Base-by-base conservation (phyloP, 805 yeast genomes). In the Candida pseudofarinosa region DNA sequence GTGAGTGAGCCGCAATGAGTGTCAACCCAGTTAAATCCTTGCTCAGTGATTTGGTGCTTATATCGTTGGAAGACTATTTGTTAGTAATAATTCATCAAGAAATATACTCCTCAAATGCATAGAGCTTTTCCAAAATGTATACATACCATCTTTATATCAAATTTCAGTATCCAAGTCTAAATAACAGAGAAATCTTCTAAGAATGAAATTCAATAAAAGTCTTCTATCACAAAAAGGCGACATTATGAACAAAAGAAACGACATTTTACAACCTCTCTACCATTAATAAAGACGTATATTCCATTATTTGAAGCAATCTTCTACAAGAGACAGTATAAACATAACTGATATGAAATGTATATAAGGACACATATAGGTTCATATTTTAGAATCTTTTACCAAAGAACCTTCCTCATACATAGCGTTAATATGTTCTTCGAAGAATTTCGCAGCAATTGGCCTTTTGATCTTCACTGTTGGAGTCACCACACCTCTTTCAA, bases 1-100 rank as follows among this genome's bases (percentile, higher is more conserved):
- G 99, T 4, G 97, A 89, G 65, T 93, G 99, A n/a, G 98, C 96
- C 1, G 98, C 96, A 44, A 89, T 83, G 53, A 89, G 75, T 39
- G 90, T 83, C 43, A 87, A 73, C 13, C 74, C 74, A 37, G 53
- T 52, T 43, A 62, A 48, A 49, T 67, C 73, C 40, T 64, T 64
- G 30, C 60, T 40, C 44, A 65, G 63, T 33, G 54, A 54, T 38
- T 59, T 62, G 30, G 72, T 65, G 35, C 59, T 47, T 43, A 65
- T 65, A 35, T 65, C 54, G 31, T 40, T 40, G 33, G 52, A 47
- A 40, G 59, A 38, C 52, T 50, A 35, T 23, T 38, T 17, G 20
- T 28, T 31, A 19, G 41, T 38, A 26, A 38, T 19, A 17, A 19
- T 31, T 37, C 28, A 23, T 23, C 6, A 23, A 10, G 10, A 10